These are phyloP conservation scores for Acidomyces sp. DNA, from an alignment of 495 filamentous ascomycete species.

Conservation along the genomic window DNA sequence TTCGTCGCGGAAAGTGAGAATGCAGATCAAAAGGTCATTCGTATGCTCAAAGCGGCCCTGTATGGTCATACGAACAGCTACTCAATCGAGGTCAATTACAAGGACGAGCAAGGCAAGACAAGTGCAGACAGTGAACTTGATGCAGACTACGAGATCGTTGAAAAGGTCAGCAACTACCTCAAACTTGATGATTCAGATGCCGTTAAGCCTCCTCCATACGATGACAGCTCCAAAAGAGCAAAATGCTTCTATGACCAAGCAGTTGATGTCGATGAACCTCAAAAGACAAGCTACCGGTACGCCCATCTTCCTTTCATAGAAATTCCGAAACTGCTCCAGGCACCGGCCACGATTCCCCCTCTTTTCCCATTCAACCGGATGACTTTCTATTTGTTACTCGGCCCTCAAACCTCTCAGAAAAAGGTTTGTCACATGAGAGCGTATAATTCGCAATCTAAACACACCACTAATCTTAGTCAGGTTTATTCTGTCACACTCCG, in stretches of 20 bases:
- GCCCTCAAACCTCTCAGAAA: conserved; percentile 32
- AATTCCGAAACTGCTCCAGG: conserved; percentile 45
- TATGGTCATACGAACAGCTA: conserved; percentile 49
- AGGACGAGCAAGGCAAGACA: conserved; percentile 17
- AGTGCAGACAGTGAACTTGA: conserved; percentile 21
- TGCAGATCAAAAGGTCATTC: conserved; percentile 49
- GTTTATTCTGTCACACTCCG: conserved; percentile 45
- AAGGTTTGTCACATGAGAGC: too few relatives aligned
- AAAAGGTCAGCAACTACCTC: conserved; percentile 37
- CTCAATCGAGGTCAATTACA: conserved; percentile 46
- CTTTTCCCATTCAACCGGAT: conserved; percentile 52
- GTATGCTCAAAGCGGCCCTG: conserved; percentile 58
- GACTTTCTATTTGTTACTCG: conserved; percentile 49
- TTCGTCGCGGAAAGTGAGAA: conserved; percentile 43
- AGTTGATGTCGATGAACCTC: conserved; percentile 28
- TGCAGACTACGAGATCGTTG: conserved; percentile 45
- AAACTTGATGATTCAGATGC: conserved; percentile 12
- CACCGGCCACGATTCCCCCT: conserved; percentile 47
- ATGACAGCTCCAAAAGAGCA: conserved; percentile 9
- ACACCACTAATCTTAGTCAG: too few relatives aligned
- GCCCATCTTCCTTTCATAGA: conserved; percentile 37
- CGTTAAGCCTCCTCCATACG: conserved; percentile 4
- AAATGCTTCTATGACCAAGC: conserved; percentile 46
- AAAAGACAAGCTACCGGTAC: conserved; percentile 24
- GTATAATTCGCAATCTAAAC: too few relatives aligned